Base-by-base conservation (phyloP, 352 stramenopile species). In the Pythium vanterpoolii region DNA sequence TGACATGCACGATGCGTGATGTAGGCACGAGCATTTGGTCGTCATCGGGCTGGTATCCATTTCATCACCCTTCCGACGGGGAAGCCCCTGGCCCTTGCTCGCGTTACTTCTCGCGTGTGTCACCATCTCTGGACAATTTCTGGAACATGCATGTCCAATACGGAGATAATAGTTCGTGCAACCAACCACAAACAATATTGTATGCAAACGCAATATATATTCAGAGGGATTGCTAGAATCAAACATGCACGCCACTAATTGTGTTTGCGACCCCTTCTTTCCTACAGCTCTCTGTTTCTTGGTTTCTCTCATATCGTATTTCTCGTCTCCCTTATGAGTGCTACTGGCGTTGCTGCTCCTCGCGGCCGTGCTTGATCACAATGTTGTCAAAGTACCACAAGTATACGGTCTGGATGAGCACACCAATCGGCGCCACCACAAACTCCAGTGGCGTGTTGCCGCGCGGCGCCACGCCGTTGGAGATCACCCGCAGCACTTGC, bases 371-470 rank as follows among this genome's bases (percentile, higher is more conserved):
- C 34, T 42, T 36, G 21, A 24, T 8, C 30, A 61, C 53, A 23
- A 53, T 33, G 23, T 18, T 4, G 43, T 61, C 53, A 38, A 50
- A 53, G 53, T 46, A 53, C 53, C 53, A 61, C 19, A 50, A 33
- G 26, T 53, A 49, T 2, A 23, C 10, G 5, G 43, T 39, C 31
- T 53, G 53, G 16, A 53, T 8, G 6, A 61, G 24, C 28, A 46
- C 53, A 10, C 48, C 21, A 11, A 61, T 5, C 13, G 53, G 42
- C 42, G 86, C 39, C 42, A 75, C 56, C 44, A 85, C 64, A 30
- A 75, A 64, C 53, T 90, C 81, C 5, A 89, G 45, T 13, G 66
- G 64, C 5, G 62, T 78, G 59, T 87, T 89, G 51, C 74, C 74
- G 34, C 78, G 78, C 24, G 76, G 78, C 4, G 62, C 67, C 9